Percentiles rank a stretch among this genome's conserved stretches.
These are phyloP conservation scores for Calamus simplicifolius DNA, from an alignment of 176 grass and related monocot species.

Conservation along the genomic window DNA sequence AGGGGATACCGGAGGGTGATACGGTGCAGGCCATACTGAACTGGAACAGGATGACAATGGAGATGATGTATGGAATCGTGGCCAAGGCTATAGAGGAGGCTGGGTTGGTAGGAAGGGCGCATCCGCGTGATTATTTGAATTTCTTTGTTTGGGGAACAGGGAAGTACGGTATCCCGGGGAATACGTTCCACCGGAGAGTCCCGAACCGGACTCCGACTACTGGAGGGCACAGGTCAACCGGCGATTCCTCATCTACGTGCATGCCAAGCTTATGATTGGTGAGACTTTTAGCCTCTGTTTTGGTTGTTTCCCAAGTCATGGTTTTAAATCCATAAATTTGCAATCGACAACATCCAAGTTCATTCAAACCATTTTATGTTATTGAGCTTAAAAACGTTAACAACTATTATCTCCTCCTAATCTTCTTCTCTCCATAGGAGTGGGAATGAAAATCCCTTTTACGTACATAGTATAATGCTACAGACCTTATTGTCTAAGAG, in stretches of 20 bases:
- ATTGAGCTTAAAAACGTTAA: too few species aligned
- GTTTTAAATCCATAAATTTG: too few species aligned
- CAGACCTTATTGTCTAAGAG: too few species aligned
- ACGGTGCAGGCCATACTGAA: slow-evolving; percentile 69
- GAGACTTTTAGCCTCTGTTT: neutral
- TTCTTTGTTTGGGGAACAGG: slow-evolving; percentile 87
- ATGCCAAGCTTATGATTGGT: slow-evolving; percentile 97
- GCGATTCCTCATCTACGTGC: slow-evolving; percentile 71
- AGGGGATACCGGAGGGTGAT: slow-evolving; percentile 46
- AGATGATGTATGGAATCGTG: slow-evolving; percentile 28
- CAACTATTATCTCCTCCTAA: too few species aligned
- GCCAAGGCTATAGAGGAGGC: slow-evolving; percentile 56
- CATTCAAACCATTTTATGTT: too few species aligned
- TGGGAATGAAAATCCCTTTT: too few species aligned
- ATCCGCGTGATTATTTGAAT: slow-evolving; percentile 87
- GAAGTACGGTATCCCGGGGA: slow-evolving; percentile 36
- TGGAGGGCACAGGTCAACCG: slow-evolving; percentile 62
- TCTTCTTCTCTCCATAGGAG: too few species aligned
- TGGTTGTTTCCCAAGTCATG: too few species aligned
- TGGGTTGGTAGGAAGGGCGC: slow-evolving; percentile 50
- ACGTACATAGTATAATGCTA: too few species aligned
- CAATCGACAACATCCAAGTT: too few species aligned
- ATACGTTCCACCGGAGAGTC: slow-evolving; percentile 37
- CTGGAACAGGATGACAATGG: slow-evolving; percentile 37
- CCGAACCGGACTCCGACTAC: slow-evolving; percentile 46